Base-by-base conservation (phyloP, 1,284 basidiomycete species). In the Schizophyllum commune region DNA sequence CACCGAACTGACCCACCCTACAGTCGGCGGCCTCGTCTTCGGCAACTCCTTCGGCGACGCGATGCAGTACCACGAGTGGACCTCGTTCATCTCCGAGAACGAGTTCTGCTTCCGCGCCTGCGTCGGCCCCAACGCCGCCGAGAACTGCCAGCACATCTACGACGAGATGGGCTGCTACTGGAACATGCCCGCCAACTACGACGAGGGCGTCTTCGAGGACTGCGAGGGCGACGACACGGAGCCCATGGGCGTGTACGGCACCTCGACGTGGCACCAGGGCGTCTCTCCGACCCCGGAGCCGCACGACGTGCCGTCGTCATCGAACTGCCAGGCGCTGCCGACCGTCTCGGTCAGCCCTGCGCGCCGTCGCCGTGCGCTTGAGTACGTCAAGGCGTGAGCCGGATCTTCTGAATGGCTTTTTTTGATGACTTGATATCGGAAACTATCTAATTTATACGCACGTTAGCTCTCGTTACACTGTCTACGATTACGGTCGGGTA, bases 51-150 rank as follows among this genome's bases (percentile, higher is more conserved):
- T 80, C 64, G 79, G 79, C 15, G 64, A 72, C 47, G 75, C 72
- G 56, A 71, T 71, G 27, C 80, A 81, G 66, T 84, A 79, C 68
- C 78, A 79, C 61, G 84, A 86, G 67, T 83, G 82, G 73, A 82
- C 81, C 22, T 78, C 77, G 63, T 83, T 83, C 73, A 81, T 84
- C 65, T 81, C 79, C 8, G 74, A 77, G 58, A 72, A 62, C 32
- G 75, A 83, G 65, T 89, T 87, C 73, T 88, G 84, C 74, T 79
- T 88, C 75, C 78, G 84, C 60, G 85, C 84, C 32, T 88, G 86
- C 68, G 72, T 76, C 59, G 84, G 83, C 32, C 75, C 77, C 20
- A 79, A 82, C 59, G 83, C 85, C 51, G 79, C 81, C 3, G 68
- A 71, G 9, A 79, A 82, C 67, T 88, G 85, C 72, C 79, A 84